phyloP scores from a whole-genome alignment of 345 rosid species.

The Brassica nigra region DNA sequence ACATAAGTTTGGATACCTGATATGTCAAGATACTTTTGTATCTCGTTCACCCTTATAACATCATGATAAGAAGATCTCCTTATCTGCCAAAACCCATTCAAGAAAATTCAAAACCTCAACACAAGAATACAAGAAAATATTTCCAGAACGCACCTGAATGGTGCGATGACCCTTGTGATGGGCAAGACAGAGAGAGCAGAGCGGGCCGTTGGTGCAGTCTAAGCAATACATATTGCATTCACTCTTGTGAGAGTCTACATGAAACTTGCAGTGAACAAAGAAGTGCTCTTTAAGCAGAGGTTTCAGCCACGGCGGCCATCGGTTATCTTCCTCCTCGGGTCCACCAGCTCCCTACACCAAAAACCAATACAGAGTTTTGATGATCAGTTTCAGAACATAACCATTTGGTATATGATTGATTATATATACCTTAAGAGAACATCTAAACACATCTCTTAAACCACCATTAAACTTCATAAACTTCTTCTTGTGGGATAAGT shows the following conservation, averaged over 20 bases:
- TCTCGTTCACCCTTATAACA: conserved; percentile 93
- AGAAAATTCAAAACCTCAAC: conserved; percentile 3
- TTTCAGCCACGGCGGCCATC: conserved; percentile 84
- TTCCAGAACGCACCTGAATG: conserved; percentile 64
- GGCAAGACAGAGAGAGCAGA: conserved; percentile 76
- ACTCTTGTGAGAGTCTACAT: conserved; percentile 85
- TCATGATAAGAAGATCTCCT: conserved; percentile 99
- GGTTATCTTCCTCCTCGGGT: conserved; percentile 65
- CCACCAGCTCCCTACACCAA: conserved; percentile 62
- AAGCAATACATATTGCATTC: conserved; percentile 99
- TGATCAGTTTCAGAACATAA: conserved; percentile 8
- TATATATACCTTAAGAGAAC: conserved; percentile 25
- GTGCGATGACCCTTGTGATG: conserved; percentile 77
- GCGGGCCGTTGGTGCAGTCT: conserved; percentile 81
- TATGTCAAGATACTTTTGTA: conserved; percentile 84
- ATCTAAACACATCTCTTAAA: conserved; percentile 16
- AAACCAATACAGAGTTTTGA: not conserved
- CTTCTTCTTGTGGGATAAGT: conserved; percentile 20
- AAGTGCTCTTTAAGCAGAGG: conserved; percentile 72
- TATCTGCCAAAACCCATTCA: conserved; percentile 54
- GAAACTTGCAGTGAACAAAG: conserved; percentile 87
- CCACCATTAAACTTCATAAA: conserved; percentile 1
- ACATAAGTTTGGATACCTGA: conserved; percentile 90
- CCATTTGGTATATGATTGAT: not conserved
- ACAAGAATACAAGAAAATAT: not conserved